Conservation (phyloP, 257 asterid species). For the Cruciata laevipes region DNA sequence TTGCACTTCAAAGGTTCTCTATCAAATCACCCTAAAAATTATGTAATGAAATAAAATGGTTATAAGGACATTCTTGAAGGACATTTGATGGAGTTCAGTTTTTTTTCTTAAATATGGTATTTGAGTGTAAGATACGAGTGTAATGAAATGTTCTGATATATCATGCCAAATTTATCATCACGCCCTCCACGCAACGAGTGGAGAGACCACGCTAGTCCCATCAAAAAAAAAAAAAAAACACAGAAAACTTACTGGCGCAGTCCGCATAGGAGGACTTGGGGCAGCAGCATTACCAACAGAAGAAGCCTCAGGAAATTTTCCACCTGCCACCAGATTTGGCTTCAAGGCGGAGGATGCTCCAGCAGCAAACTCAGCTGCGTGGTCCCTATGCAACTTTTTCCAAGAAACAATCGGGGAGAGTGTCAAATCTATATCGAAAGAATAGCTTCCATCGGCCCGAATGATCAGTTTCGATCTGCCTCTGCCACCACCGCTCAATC, state of each 20-base stretch:
- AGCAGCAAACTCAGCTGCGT: constrained; percentile 22
- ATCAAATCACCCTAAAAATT: too few species aligned
- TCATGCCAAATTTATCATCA: too few species aligned
- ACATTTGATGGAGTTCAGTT: too few species aligned
- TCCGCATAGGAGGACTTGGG: constrained; percentile 17
- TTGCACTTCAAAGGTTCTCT: too few species aligned
- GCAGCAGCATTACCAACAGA: constrained; percentile 4
- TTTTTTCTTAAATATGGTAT: too few species aligned
- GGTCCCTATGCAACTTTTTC: constrained; percentile 80
- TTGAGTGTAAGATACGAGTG: too few species aligned
- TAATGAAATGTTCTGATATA: too few species aligned
- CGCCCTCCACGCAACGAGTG: too few species aligned
- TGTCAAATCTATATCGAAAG: constrained; percentile 68
- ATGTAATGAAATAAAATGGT: too few species aligned
- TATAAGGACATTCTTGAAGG: too few species aligned
- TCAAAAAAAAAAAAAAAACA: not conserved
- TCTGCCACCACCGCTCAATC: constrained; percentile 5
- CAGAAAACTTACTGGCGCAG: constrained; percentile 21
- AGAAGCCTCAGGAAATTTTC: constrained; percentile 33
- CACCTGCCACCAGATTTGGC: constrained; percentile 28
- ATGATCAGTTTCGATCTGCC: constrained; percentile 41
- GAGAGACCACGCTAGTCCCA: too few species aligned
- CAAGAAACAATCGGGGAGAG: constrained; percentile 91
- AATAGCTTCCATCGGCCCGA: constrained; percentile 55
- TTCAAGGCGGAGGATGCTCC: constrained; percentile 6